Evolutionary conservation across 1,284 basidiomycete species (phyloP), one percentile per base, ranked within the genome.

Genomic region (Somion occarium): DNA sequence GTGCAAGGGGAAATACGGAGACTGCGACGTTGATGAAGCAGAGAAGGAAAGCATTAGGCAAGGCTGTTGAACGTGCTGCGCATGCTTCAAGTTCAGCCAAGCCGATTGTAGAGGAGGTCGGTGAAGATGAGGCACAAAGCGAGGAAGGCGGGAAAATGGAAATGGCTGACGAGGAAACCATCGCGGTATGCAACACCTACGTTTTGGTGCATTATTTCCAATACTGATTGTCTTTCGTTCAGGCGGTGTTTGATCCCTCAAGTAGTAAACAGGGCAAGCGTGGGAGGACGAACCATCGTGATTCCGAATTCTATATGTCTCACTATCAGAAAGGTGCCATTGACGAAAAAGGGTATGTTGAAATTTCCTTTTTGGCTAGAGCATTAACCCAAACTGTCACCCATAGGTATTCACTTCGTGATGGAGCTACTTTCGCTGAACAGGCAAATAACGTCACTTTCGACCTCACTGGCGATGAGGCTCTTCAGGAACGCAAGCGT

Each of bases 241-340:
- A 93, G 91, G 82, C 79, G 38, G 85, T 86, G n/a, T 93, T 93
- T 58, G 80, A 87, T 34, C 72, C 69, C n/a, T 69, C 75, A 52
- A 71, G 70, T 24, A 66, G 66, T 4, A 74, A 69, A 44, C 67
- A 65, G 23, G 67, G 66, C 5, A 76, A 70, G 48, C 69, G 65
- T 20, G 30, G 30, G 7, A n/a, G n/a, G n/a, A n/a, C n/a, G n/a
- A 70, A 60, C 26, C 97, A 79, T 70, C 80, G 84, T 18, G 96
- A 99, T 61, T 79, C 83, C 1, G 83, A 90, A 46, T 97, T 93
- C 66, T 99, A 94, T 70, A 84, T 99, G 77, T 88, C 88, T 1
- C 88, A 98, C 70, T 83, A 88, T 62, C 93, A 95, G 64, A 87
- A 88, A 59, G 92, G 88, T 52, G 87, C 91, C 19, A 74, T 80